Base-by-base conservation (phyloP, 108 stramenopile species). In the Parmales sp. region DNA sequence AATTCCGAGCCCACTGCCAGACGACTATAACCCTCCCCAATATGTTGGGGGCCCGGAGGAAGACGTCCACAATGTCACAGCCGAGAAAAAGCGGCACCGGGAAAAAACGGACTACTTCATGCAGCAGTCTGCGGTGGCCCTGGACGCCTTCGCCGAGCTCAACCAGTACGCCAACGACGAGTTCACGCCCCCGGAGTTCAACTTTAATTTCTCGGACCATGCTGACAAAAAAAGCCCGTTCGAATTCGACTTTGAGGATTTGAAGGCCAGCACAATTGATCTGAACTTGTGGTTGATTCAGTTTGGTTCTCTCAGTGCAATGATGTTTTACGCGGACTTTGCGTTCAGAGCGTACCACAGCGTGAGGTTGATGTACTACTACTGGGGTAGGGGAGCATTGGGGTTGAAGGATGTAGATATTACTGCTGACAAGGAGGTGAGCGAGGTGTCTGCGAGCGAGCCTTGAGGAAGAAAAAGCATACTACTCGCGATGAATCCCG, bases 121-220 rank as follows among this genome's bases (percentile, higher is more conserved):
- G 26, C 31, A 60, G 16, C 54, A 60, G 54, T 18, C 54, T 3
- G 54, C 54, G 31, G 54, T 60, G 31, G 54, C 54, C 28, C 54
- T 60, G 54, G 54, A 60, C 54, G 54, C 54, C 54, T 60, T 60
- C 26, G 54, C 54, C 5, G 54, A 60, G 0, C 54, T 60, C 54
- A 19, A 11, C n/a, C 54, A 60, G 54, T 60, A 60, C 54, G 13
- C 54, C 54, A 34, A 60, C 31, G 54, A 60, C 26, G 36, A 60
- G 31, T 60, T 60, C 54, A 60, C 29, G 31, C 54, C 54, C 9
- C 54, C 54, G 31, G 29, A 28, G 31, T 6, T 60, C 29, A 60
- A 28, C 9, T 60, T 60, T 34, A 60, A 60, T 34, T 60, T 60
- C 31, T 34, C 54, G 31, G 54, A 26, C n/a, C 7, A 26, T 2